Conservation (phyloP, 495 filamentous ascomycete genomes). For the Penicillium odoratum region DNA sequence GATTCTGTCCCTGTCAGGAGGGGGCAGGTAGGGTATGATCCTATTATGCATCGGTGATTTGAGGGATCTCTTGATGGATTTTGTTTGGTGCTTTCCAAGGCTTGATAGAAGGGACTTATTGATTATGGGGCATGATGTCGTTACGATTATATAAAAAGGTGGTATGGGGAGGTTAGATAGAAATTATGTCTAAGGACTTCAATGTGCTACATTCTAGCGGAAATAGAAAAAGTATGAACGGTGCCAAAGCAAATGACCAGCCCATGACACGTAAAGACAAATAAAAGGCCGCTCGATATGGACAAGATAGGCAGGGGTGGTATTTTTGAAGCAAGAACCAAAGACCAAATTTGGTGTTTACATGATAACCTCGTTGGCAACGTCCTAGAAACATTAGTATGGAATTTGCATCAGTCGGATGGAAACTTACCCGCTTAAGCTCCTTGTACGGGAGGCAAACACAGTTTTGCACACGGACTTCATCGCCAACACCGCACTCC, state of each 20-base stretch:
- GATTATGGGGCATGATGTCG: constrained; percentile 6
- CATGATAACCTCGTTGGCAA: constrained; percentile 97
- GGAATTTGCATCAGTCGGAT: background rate
- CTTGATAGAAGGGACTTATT: background rate
- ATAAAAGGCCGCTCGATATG: constrained; percentile 25
- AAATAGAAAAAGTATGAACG: constrained; percentile 3
- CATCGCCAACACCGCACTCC: constrained; percentile 92
- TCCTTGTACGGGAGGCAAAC: constrained; percentile 98
- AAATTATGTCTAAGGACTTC: constrained; percentile 11
- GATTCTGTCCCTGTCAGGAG: constrained; percentile 19
- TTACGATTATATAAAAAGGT: constrained; percentile 4
- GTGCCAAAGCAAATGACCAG: constrained; percentile 21
- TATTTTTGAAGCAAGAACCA: constrained; percentile 21
- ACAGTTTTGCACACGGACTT: constrained; percentile 97
- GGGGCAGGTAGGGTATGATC: constrained; percentile 39
- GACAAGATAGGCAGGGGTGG: constrained; percentile 22
- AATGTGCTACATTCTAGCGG: constrained; percentile 14
- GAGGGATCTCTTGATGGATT: background rate
- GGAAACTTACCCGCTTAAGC: constrained; percentile 84
- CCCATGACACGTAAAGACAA: constrained; percentile 18
- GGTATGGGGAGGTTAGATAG: constrained; percentile 6
- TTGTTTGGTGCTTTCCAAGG: background rate
- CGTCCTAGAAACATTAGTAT: constrained; percentile 58
- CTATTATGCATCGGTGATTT: constrained; percentile 34
- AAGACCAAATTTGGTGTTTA: constrained; percentile 42